phyloP scores from a whole-genome alignment of 2,329 filamentous ascomycete genomes.

The Sporothrix phasma region DNA sequence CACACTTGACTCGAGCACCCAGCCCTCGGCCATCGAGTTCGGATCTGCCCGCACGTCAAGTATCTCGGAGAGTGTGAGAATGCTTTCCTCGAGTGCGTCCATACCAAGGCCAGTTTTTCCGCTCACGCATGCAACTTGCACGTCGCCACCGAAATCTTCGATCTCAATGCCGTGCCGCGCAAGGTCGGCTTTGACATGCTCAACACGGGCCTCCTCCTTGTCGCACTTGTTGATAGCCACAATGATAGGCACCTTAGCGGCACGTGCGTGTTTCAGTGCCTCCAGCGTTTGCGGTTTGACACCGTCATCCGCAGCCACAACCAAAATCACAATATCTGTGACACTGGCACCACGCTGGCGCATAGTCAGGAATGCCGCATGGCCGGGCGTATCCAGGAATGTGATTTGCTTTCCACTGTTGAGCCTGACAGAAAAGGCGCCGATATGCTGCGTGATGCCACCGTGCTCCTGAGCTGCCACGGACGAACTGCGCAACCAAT shows the following conservation, averaged over 20 bases:
- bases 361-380: conserved; percentile 94
- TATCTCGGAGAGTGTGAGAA: conserved; percentile 75
- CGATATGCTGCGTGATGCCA: conserved; percentile 97
- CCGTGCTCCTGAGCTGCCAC: conserved; percentile 87
- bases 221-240: conserved; percentile 98
- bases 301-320: conserved; percentile 93
- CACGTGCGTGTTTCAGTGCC: conserved; percentile 84
- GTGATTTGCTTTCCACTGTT: conserved; percentile 83
- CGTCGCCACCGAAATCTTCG: conserved; percentile 90
- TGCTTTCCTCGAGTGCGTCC: conserved; percentile 82
- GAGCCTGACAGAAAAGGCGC: conserved; percentile 87
- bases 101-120: conserved; percentile 92
- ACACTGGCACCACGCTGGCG: conserved; percentile 89
- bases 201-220: conserved; percentile 69
- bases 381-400: conserved; percentile 92
- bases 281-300: conserved; percentile 96
- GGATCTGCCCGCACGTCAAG: conserved; percentile 77
- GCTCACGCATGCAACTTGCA: conserved; percentile 82
- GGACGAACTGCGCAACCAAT: conserved; percentile 87
- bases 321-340: conserved; percentile 91
- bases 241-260: conserved; percentile 84
- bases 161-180: conserved; percentile 76
- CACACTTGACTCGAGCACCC: conserved; percentile 84
- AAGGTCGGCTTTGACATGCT: conserved; percentile 82
- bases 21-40: conserved; percentile 75